Conservation (phyloP, 1,284 basidiomycete species). For the Fomitopsis pinicola region DNA sequence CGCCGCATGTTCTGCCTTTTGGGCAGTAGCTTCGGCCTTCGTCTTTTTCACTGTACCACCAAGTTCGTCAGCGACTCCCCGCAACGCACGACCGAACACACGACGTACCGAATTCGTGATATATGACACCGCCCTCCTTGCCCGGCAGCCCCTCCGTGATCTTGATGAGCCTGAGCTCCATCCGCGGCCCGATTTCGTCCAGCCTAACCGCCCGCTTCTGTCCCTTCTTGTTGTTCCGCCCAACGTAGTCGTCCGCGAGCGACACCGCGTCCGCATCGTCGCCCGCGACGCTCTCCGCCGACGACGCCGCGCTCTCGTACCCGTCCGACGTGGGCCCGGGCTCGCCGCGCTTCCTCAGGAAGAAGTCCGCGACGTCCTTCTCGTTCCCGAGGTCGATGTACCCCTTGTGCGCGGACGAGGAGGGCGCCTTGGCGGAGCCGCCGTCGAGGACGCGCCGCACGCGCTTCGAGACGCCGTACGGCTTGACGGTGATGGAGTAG, state of each 20-base stretch:
- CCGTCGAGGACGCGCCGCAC: constrained; percentile 89
- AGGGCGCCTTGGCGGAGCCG: constrained; percentile 34
- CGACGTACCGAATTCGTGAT: constrained; percentile 78
- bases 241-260: constrained; percentile 90
- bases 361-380: constrained; percentile 94
- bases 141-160: constrained; percentile 93
- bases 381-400: constrained; percentile 80
- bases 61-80: constrained; percentile 3
- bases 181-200: constrained; percentile 92
- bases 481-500: constrained; percentile 93
- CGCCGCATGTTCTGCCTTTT: constrained; percentile 71
- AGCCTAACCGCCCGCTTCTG: constrained; percentile 88
- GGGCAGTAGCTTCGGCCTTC: constrained; percentile 62
- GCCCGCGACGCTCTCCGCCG: constrained; percentile 75
- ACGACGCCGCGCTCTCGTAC: constrained; percentile 79
- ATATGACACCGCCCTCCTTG: constrained; percentile 84
- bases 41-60: constrained; percentile 70
- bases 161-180: constrained; percentile 93
- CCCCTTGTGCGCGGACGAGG: constrained; percentile 26
- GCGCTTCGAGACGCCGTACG: constrained; percentile 89
- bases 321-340: constrained; percentile 59
- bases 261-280: constrained; percentile 81
- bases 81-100: constrained; percentile 19
- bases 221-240: constrained; percentile 89
- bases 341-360: constrained; percentile 72